Base-by-base conservation (phyloP, 139 green algal genomes). In the Chlamydomonas eustigma region DNA sequence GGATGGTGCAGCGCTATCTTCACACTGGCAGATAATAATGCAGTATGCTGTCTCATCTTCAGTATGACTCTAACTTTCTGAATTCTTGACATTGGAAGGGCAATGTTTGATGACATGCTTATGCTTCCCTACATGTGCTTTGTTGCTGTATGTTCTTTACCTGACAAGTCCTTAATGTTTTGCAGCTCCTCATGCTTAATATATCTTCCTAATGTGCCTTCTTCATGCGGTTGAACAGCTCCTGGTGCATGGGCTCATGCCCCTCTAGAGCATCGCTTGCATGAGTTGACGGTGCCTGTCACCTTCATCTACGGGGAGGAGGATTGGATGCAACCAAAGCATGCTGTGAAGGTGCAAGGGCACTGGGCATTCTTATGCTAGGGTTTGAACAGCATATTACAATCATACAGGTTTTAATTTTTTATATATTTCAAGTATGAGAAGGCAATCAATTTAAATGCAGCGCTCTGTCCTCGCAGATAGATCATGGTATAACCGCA, bases 241-340 rank as follows among this genome's bases (percentile, higher is more conserved):
- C 92, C 93, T 0, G 93, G 92, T 68, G 93, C 93, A 0, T 96
- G 87, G 83, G 92, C 91, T 0, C 75, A 87, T 6, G 35, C 80
- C 0, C 85, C 93, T 0, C 76, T 97, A 34, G 86, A 92, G 70
- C 68, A 85, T 4, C 78, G 90, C 4, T 73, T 96, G 44, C 65
- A 83, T 1, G 73, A 92, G 2, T 83, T 97, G 44, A 82, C 89
- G 79, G 78, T 92, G 63, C 87, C 87, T 8, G 78, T 91, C 32
- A 91, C 78, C 25, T 88, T 91, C 66, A 89, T 92, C 0, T 92
- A 92, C 58, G 92, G 89, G 24, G 79, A 91, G 50, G 52, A 87
- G 33, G 93, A 97, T 81, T 97, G 93, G 82, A 90, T 90, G 85
- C 51, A 30, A 5, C 78, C 76, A 12, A 39, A 81, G 76, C 79